Conservation (phyloP, 2,329 filamentous ascomycete species). For the Ophiognomonia clavigignenti-juglandacearum region DNA sequence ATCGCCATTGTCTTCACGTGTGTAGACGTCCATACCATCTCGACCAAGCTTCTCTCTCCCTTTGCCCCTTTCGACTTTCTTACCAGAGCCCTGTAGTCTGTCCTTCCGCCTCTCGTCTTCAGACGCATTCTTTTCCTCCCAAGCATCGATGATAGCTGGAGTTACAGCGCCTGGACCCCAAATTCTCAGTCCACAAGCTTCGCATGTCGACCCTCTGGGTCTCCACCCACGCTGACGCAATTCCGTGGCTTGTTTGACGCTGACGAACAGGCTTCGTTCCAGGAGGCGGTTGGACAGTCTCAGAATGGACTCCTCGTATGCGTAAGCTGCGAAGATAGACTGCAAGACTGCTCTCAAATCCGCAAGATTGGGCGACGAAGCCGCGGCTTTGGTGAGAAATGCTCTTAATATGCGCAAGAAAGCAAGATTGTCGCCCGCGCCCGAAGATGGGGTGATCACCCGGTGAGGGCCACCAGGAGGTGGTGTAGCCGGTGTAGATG, state of each 20-base stretch:
- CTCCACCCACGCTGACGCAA: constrained; percentile 85
- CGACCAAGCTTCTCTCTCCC: constrained; percentile 22
- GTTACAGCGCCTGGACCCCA: constrained; percentile 83
- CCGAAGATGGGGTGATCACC: constrained; percentile 23
- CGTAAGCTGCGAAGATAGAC: constrained; percentile 92
- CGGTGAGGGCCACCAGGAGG: constrained; percentile 26
- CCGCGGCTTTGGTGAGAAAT: constrained; percentile 79
- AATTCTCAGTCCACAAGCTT: constrained; percentile 73
- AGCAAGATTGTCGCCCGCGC: constrained; percentile 55
- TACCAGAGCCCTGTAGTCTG: constrained; percentile 30
- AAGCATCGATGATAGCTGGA: constrained; percentile 71
- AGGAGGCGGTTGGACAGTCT: constrained; percentile 79
- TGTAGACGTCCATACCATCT: constrained; percentile 25
- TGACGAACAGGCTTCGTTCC: constrained; percentile 82
- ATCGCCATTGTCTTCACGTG: constrained; percentile 20
- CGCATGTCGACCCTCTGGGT: constrained; percentile 79
- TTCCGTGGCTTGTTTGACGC: constrained; percentile 68
- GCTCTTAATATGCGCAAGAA: constrained; percentile 86
- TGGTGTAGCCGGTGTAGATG: constrained; percentile 45
- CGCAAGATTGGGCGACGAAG: constrained; percentile 76
- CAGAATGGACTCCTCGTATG: constrained; percentile 89
- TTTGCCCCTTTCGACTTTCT: constrained; percentile 12
- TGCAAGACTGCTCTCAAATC: constrained; percentile 80
- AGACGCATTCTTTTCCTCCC: constrained; percentile 59
- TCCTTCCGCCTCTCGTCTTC: constrained; percentile 43